These are phyloP conservation scores for Phytophthora nicotianae DNA, from an alignment of 352 stramenopile species.

Conservation along the genomic window DNA sequence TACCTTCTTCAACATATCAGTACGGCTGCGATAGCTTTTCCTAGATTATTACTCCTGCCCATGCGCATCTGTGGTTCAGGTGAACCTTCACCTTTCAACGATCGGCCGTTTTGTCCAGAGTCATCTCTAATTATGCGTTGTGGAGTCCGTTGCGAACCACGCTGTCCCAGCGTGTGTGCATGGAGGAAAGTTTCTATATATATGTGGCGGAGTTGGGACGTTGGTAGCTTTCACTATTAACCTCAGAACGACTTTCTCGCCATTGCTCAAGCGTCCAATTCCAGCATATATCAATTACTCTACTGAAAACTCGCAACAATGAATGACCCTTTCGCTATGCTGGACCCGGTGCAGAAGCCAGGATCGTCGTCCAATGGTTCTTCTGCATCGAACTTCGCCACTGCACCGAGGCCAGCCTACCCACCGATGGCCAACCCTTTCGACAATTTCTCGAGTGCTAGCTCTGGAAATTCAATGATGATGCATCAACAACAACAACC, in stretches of 20 bases:
- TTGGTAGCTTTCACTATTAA: slow-evolving; percentile 13
- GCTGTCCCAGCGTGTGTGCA: slow-evolving; percentile 7
- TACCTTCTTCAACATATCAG: no score
- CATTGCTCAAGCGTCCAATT: slow-evolving; percentile 12
- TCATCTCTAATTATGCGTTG: slow-evolving; percentile 22
- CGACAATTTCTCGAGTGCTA: slow-evolving; percentile 29
- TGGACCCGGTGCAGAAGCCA: slow-evolving; percentile 56
- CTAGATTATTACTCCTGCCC: no score
- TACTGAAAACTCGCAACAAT: slow-evolving; percentile 31
- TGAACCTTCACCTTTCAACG: slow-evolving; percentile 3
- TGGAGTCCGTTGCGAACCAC: slow-evolving; percentile 25
- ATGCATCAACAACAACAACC: slow-evolving; percentile 39
- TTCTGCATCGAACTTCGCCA: slow-evolving; percentile 17
- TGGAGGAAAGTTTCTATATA: slow-evolving; percentile 26
- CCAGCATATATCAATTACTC: neutral
- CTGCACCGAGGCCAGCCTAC: slow-evolving; percentile 19
- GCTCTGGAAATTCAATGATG: slow-evolving; percentile 27
- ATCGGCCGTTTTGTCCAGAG: slow-evolving; percentile 27
- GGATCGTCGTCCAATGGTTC: slow-evolving; percentile 13
- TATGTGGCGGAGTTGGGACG: slow-evolving; percentile 28
- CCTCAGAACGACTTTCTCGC: slow-evolving; percentile 20
- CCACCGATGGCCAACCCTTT: slow-evolving; percentile 44
- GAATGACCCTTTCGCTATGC: slow-evolving; percentile 71
- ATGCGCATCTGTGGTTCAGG: no score
- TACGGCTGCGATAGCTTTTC: no score